Base-by-base conservation (phyloP, 2,329 filamentous ascomycete genomes). In the Aureobasidium uvarum region DNA sequence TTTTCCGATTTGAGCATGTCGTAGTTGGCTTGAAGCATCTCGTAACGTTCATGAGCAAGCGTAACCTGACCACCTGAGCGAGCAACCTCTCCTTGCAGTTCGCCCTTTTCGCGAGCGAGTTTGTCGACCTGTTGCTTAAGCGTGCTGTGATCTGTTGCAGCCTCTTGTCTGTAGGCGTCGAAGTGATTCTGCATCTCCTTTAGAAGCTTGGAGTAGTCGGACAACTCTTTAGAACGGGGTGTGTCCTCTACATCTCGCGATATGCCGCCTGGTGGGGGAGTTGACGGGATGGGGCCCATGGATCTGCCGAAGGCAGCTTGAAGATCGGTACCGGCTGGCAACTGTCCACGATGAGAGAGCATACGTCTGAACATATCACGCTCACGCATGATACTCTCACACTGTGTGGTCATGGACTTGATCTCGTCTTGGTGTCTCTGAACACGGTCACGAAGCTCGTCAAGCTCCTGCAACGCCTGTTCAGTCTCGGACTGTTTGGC, bases 291-390 rank as follows among this genome's bases (percentile, higher is more conserved):
- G 43, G 78, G 77, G 66, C 88, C 86, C 38, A 89, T 78, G 20
- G 90, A 90, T 70, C 88, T 86, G 1, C 89, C 91, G 73, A 96
- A 88, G 58, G 87, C 82, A 1, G 88, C 88, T 18, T 85, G 83
- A 48, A 89, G 81, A 67, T 92, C 89, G 14, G 74, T 85, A 74
- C 73, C 84, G 72, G 73, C 82, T 75, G 78, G 87, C 77, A 84
- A 66, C 66, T 86, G 84, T 20, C 86, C 86, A 66, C 87, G 84
- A 68, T 95, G 90, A 70, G 94, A 90, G 36, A 97, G 85, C 81
- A 98, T 93, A 62, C 93, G 92, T 25, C 94, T 88, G 87, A 97
- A 98, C 86, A 97, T 97, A 74, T 99, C 94, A 68, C 95, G 89
- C 79, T 99, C 95, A 72, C 92, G 91, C 74, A 95, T 92, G 76